Evolutionary conservation across 139 green algal genomes (phyloP).

Genomic region (Axilococcus clingmanii): DNA sequence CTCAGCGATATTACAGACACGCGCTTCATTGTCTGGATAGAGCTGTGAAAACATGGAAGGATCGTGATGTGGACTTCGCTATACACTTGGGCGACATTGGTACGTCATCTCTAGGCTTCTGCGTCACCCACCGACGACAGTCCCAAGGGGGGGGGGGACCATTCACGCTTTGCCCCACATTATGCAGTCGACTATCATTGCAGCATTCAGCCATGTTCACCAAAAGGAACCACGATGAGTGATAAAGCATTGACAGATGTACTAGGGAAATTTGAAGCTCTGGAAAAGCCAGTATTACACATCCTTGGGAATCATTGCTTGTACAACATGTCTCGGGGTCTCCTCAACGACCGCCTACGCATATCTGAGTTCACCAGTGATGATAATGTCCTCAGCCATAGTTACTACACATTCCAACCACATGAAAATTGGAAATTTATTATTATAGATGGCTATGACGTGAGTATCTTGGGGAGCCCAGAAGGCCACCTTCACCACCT

Average conservation of each 20-base stretch:
- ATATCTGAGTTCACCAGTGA: background rate
- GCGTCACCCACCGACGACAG: background rate
- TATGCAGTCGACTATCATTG: too few species aligned
- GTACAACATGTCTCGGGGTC: conserved; percentile 55
- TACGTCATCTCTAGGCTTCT: too few species aligned
- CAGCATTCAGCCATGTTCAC: too few species aligned
- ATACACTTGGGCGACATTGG: conserved; percentile 59
- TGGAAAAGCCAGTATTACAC: conserved; percentile 38
- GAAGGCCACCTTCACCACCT: conserved; percentile 38
- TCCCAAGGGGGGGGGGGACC: background rate
- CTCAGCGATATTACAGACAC: conserved; percentile 62
- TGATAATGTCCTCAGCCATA: background rate
- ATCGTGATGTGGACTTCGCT: conserved; percentile 20
- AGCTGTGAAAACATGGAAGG: conserved; percentile 22
- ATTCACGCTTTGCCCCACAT: too few species aligned
- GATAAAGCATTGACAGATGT: conserved; percentile 32
- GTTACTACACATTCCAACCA: conserved; percentile 51
- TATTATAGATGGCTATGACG: conserved; percentile 71
- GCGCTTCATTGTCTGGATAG: conserved; percentile 25
- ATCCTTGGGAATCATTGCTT: conserved; percentile 66
- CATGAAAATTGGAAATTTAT: conserved; percentile 39
- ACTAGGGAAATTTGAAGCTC: conserved; percentile 31
- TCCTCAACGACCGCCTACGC: conserved; percentile 20
- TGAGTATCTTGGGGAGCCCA: conserved; percentile 41
- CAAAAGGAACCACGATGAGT: background rate